Evolutionary conservation across 345 rosid genomes (phyloP).

Genomic region (Syzygium oleosum): DNA sequence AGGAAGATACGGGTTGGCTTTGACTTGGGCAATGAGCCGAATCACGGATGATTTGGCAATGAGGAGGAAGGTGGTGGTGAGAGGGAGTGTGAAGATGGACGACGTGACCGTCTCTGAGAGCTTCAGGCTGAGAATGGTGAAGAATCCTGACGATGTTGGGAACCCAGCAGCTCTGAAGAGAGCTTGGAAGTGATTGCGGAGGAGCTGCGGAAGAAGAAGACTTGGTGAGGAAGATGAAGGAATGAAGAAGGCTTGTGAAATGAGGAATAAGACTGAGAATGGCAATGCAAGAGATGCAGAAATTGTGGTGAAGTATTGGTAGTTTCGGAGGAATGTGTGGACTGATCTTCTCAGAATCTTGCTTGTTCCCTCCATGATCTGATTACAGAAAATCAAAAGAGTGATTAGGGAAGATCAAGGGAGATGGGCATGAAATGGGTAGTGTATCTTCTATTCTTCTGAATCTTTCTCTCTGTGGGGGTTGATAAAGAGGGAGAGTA

Average conservation of each 20-base stretch:
- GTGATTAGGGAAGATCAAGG: background rate
- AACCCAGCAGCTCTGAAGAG: constrained; percentile 64
- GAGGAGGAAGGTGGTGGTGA: constrained; percentile 64
- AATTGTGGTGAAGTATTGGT: constrained; percentile 43
- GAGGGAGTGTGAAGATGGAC: constrained; percentile 53
- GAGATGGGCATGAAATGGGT: background rate
- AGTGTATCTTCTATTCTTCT: background rate
- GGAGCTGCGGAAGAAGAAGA: constrained; percentile 15
- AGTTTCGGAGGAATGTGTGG: constrained; percentile 49
- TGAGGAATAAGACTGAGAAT: constrained; percentile 47
- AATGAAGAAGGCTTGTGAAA: constrained; percentile 34
- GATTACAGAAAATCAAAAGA: background rate
- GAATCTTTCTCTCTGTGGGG: background rate
- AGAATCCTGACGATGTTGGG: constrained; percentile 46
- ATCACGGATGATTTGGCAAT: constrained; percentile 56
- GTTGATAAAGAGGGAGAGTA: background rate
- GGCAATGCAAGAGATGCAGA: constrained; percentile 52
- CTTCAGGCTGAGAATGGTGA: constrained; percentile 45
- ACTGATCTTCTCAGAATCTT: constrained; percentile 58
- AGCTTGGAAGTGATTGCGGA: background rate
- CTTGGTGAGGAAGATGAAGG: constrained; percentile 7
- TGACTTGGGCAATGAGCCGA: constrained; percentile 9
- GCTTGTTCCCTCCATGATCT: background rate
- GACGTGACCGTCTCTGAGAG: constrained; percentile 71
- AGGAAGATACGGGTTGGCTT: constrained; percentile 1